Evolutionary conservation across 805 yeast species (phyloP), one percentile per base, ranked within the genome.

Genomic region (Kazachstania viticola): DNA sequence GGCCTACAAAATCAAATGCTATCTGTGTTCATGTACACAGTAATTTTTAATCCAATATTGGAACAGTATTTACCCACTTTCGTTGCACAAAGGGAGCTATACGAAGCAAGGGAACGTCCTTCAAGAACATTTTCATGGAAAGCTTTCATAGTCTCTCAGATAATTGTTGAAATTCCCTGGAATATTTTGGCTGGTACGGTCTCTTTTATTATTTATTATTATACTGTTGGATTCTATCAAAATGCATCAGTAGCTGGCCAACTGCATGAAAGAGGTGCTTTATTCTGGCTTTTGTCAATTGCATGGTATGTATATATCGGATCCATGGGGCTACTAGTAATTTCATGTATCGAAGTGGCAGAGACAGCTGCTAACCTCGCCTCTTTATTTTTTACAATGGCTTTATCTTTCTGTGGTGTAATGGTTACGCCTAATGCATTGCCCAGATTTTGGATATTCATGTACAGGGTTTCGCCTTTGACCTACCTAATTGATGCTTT

Each of bases 1-100:
- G 76, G 82, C 49, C 53, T 81, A 46, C 94, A 84, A 55, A 81
- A 82, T 56, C 91, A 79, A 61, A 75, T 79, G 83, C 71, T 78
- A 44, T 64, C 85, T 2, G 48, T 77, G 28, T 81, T 80, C 61
- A 76, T 79, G 83, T 68, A 73, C 45, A 50, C 71, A 26, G 64
- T 71, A 42, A 60, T 69, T 24, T 64, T 73, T 54, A 66, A 66
- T 41, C 73, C 80, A 16, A 45, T 75, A 44, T 48, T 74, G 27
- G 72, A 75, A 40, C 87, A 79, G 54, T 65, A 71, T 58, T 56
- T 76, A 41, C 84, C 85, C 12, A 51, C 69, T 32, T 80, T 64
- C 51, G 71, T 73, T 25, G 39, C 57, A 14, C 83, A 75, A 50
- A 69, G 87, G 58, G 70, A 71, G 41, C 54, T 78, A 27, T 79